A percentile compares a stretch with the other conserved stretches of the same genome.
phyloP scores from a whole-genome alignment of 2,329 filamentous ascomycete species.

The Alternaria gansuensis region DNA sequence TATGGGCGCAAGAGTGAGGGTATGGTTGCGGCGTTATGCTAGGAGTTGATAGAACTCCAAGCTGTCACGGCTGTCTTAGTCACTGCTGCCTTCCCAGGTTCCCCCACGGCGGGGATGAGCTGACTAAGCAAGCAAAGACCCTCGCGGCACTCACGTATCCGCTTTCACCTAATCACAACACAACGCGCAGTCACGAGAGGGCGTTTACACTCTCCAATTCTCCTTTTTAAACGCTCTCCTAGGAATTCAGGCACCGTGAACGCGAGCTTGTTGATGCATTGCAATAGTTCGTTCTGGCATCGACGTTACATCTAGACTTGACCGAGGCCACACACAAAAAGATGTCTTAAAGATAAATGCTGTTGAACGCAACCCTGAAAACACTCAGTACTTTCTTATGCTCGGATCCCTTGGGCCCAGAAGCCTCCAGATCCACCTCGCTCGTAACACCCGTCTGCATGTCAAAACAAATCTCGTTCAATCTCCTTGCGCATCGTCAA shows the following conservation, averaged over 20 bases:
- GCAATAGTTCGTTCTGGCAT: not conserved
- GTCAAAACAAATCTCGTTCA: constrained; percentile 6
- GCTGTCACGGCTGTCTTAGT: constrained; percentile 22
- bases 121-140: constrained; percentile 20
- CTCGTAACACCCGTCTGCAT: not conserved
- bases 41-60: constrained; percentile 22
- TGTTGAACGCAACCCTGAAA: not conserved
- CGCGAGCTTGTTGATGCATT: not conserved
- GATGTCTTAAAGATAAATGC: not conserved
- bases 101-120: constrained; percentile 24
- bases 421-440: not conserved
- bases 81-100: constrained; percentile 28
- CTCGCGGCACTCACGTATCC: constrained; percentile 3
- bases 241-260: not conserved
- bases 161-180: constrained; percentile 6
- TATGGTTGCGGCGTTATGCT: constrained; percentile 25
- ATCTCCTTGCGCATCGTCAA: not conserved
- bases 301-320: not conserved
- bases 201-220: not conserved
- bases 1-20: not conserved
- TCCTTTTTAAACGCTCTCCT: not conserved
- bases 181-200: constrained; percentile 10
- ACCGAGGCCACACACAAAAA: not conserved
- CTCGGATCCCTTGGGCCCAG: not conserved
- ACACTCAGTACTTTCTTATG: constrained; percentile 2